Percentiles rank a stretch among this genome's conserved stretches.
phyloP scores from a whole-genome alignment of 345 rosid species.

The Salix koriyanagi region DNA sequence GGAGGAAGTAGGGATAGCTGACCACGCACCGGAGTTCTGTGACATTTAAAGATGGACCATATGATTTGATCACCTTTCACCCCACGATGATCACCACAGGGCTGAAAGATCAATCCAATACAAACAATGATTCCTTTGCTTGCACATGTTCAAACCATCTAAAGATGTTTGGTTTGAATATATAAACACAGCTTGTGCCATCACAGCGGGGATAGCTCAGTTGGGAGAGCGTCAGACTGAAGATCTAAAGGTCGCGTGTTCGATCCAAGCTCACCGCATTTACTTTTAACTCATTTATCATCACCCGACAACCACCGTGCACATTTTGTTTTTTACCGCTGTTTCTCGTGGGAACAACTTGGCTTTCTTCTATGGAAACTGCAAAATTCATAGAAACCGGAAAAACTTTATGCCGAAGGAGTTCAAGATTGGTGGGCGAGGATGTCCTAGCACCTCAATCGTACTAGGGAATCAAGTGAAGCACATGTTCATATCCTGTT shows the following conservation, averaged over 20 bases:
- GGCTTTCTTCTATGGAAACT: not conserved
- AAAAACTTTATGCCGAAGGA: not conserved
- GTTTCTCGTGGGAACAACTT: not conserved
- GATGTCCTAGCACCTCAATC: not conserved
- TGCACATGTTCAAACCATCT: constrained; percentile 18
- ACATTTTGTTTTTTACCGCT: not conserved
- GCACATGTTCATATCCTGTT: not conserved
- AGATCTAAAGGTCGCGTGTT: constrained; percentile 98
- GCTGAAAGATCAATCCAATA: not conserved
- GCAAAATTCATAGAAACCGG: not conserved
- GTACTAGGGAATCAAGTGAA: not conserved
- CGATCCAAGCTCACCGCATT: constrained; percentile 88
- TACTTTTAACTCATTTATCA: no score
- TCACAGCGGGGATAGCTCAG: constrained; percentile 77
- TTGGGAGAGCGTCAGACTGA: constrained; percentile 97
- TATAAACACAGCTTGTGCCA: not conserved
- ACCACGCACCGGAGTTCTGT: constrained; percentile 44
- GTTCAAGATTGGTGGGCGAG: not conserved
- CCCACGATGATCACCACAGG: not conserved
- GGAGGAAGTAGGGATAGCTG: constrained; percentile 49
- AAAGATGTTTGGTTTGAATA: not conserved
- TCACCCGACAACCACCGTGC: no score
- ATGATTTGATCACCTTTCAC: constrained; percentile 6
- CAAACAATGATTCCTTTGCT: constrained; percentile 2
- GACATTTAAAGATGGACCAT: constrained; percentile 27